Conservation (phyloP, 176 grass and related monocot species). For the Bonia amplexicaulis region DNA sequence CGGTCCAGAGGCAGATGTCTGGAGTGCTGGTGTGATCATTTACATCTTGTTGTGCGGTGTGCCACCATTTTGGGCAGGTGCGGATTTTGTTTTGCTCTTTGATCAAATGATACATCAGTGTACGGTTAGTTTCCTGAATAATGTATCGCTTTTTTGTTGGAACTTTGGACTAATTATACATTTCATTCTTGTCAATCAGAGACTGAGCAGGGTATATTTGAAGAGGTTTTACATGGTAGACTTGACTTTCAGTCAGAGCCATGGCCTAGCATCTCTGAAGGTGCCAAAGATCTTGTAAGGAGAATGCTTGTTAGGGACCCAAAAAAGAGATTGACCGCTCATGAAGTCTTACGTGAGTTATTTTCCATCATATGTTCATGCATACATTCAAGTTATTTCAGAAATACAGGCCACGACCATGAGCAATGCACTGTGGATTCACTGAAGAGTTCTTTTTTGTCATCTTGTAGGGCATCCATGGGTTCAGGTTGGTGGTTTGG, state of each 20-base stretch:
- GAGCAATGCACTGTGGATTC: neutral
- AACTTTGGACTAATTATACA: neutral
- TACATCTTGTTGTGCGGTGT: constrained; percentile 90
- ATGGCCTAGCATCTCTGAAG: constrained; percentile 89
- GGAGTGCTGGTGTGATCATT: constrained; percentile 91
- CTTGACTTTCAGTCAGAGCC: constrained; percentile 85
- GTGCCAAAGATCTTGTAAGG: constrained; percentile 87
- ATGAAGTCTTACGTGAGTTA: constrained; percentile 86
- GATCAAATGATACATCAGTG: neutral
- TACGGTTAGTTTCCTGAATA: neutral
- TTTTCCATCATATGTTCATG: neutral
- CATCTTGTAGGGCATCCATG: constrained; percentile 72
- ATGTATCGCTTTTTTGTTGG: too few relatives aligned
- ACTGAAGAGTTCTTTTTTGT: neutral
- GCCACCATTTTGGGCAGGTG: constrained; percentile 94
- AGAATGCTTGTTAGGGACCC: constrained; percentile 88
- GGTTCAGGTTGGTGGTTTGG: constrained; percentile 76
- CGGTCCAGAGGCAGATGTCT: constrained; percentile 80
- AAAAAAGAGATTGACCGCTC: constrained; percentile 70
- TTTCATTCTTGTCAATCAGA: constrained; percentile 31
- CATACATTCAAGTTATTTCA: neutral
- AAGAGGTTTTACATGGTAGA: constrained; percentile 78
- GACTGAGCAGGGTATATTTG: constrained; percentile 94
- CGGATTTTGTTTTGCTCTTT: neutral
- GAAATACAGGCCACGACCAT: neutral